Evolutionary conservation across 2,329 filamentous ascomycete genomes (phyloP).

Genomic region (Rhynchosporium graminicola): DNA sequence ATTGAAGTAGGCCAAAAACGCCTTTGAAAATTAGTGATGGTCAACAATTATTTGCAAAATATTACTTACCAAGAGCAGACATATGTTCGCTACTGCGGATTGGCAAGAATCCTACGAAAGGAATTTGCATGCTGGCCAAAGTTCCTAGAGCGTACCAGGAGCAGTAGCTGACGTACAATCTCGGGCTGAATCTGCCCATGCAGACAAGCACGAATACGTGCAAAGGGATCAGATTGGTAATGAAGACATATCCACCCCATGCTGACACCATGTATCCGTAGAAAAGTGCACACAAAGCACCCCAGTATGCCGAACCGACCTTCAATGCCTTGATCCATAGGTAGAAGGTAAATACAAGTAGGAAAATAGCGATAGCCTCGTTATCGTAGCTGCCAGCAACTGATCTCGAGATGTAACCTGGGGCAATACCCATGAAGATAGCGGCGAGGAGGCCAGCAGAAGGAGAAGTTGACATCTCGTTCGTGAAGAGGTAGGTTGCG

Average conservation of each 20-base stretch:
- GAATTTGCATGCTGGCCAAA: constrained; percentile 97
- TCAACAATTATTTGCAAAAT: neutral
- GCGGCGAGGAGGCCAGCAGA: constrained; percentile 94
- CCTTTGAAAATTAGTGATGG: constrained; percentile 51
- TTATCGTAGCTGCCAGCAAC: constrained; percentile 99
- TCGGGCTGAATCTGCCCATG: constrained; percentile 94
- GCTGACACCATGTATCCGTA: constrained; percentile 99
- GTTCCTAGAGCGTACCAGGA: constrained; percentile 98
- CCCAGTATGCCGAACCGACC: constrained; percentile 95
- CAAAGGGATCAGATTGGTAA: constrained; percentile 92
- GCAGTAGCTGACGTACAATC: constrained; percentile 94
- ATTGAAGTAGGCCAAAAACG: constrained; percentile 92
- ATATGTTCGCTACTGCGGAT: constrained; percentile 98
- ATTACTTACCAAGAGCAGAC: constrained; percentile 78
- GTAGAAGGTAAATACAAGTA: constrained; percentile 97
- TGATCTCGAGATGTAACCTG: constrained; percentile 96
- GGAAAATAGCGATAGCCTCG: constrained; percentile 98
- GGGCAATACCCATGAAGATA: constrained; percentile 94
- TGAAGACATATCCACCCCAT: constrained; percentile 99
- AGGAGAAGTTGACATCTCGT: constrained; percentile 93
- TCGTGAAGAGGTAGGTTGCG: constrained; percentile 91
- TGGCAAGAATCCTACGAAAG: constrained; percentile 95
- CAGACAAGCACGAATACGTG: constrained; percentile 92
- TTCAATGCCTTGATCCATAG: constrained; percentile 99
- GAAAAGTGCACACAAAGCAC: constrained; percentile 88